A percentile compares a stretch with the other conserved stretches of the same genome.
Conservation (phyloP, 192 early-diverging fungal genomes). For the Paraglomus occultum region DNA sequence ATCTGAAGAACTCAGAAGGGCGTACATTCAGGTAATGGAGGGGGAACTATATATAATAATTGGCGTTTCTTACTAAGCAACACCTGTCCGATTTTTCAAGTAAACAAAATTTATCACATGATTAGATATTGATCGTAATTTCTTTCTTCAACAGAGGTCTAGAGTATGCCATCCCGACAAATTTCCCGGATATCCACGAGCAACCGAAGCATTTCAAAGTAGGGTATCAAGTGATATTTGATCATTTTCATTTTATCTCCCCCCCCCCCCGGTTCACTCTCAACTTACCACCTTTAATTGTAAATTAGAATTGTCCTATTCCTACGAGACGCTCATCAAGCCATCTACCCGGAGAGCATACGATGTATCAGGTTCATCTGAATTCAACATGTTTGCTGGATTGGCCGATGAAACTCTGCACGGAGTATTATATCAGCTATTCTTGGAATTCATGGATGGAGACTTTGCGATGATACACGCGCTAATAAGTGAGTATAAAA, state of each 20-base stretch:
- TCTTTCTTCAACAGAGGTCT: conserved; percentile 31
- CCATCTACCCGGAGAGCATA: conserved; percentile 47
- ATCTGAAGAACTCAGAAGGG: conserved; percentile 46
- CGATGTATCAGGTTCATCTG: conserved; percentile 35
- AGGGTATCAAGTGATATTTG: conserved; percentile 12
- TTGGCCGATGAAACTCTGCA: conserved; percentile 46
- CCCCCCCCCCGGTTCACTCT: background rate
- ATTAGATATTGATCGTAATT: no score
- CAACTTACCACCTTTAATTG: background rate
- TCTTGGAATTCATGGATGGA: conserved; percentile 54
- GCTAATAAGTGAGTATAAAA: conserved; percentile 47
- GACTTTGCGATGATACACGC: conserved; percentile 52
- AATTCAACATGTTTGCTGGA: conserved; percentile 32
- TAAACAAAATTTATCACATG: background rate
- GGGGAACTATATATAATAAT: background rate
- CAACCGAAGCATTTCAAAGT: conserved; percentile 53
- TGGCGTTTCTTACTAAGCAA: background rate
- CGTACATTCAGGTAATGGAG: background rate
- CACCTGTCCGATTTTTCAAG: background rate
- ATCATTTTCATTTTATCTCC: no score
- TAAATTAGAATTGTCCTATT: conserved; percentile 43
- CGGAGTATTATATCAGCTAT: conserved; percentile 48
- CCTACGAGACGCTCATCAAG: conserved; percentile 52
- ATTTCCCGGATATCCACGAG: conserved; percentile 49
- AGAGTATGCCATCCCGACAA: conserved; percentile 54